A percentile compares a stretch with the other conserved stretches of the same genome.
Conservation (phyloP, 306 rosid species). For the Malus asiatica region DNA sequence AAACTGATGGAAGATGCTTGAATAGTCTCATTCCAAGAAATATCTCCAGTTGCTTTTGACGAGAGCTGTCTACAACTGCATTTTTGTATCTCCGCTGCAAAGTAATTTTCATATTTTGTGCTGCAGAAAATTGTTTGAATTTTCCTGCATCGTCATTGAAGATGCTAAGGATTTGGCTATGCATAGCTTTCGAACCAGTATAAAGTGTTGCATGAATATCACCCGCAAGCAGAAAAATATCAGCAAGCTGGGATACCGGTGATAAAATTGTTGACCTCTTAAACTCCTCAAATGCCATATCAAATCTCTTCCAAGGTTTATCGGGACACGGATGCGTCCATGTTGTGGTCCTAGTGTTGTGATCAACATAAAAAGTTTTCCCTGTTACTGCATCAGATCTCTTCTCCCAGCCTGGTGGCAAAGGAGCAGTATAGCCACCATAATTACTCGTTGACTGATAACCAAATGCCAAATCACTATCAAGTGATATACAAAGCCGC, state of each 20-base stretch:
- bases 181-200: slow-evolving; percentile 99
- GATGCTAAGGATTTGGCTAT: slow-evolving; percentile 96
- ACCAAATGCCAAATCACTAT: slow-evolving; percentile 63
- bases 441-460: slow-evolving; percentile 50
- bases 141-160: slow-evolving; percentile 91
- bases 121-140: slow-evolving; percentile 90
- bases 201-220: slow-evolving; percentile 98
- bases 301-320: slow-evolving; percentile 99
- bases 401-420: slow-evolving; percentile 99
- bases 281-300: slow-evolving; percentile 93
- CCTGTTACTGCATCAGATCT: slow-evolving; percentile 91
- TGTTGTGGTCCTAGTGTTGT: slow-evolving; percentile 94
- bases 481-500: slow-evolving; percentile 88
- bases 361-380: slow-evolving; percentile 81
- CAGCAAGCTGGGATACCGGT: slow-evolving; percentile 87
- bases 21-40: slow-evolving; percentile 94
- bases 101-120: slow-evolving; percentile 93
- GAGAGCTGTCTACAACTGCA: slow-evolving; percentile 92
- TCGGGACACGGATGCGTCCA: slow-evolving; percentile 99
- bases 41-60: slow-evolving; percentile 94
- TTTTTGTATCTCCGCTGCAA: slow-evolving; percentile 92
- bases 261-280: slow-evolving; percentile 84
- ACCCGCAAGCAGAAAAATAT: slow-evolving; percentile 93
- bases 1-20: slow-evolving; percentile 96
- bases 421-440: slow-evolving; percentile 83